Base-by-base conservation (phyloP, 148 eudicot genomes). In the Nyssa sinensis region DNA sequence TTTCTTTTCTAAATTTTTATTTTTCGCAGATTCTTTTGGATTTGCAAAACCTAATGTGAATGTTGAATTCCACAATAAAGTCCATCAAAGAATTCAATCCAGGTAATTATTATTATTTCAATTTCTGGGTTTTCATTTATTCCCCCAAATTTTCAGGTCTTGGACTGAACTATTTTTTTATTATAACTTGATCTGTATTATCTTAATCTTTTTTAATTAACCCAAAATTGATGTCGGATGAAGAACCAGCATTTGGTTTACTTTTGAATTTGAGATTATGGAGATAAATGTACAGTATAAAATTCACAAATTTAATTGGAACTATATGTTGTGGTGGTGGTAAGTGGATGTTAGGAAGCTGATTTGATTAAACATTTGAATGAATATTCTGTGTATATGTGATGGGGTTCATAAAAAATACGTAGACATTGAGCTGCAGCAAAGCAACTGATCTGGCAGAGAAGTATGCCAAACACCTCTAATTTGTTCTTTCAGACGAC, bases 11-110 rank as follows among this genome's bases (percentile, higher is more conserved):
- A 19, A 62, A 67, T 51, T 72, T 65, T 47, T 14, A 62, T 1
- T 14, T 55, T 32, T 63, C 61, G 66, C 86, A 93, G 98, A 73
- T 83, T n/a, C n/a, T n/a, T n/a, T n/a, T n/a, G n/a, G n/a, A n/a
- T 71, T 66, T 72, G 85, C 74, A 10, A 83, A 77, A 75, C 86
- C 92, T 84, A 89, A 87, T 75, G 74, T 81, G 75, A 87, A 85
- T 60, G 91, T 78, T 75, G 83, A 83, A 60, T 90, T 91, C 77
- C 85, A 77, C 62, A 84, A 83, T 4, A 81, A 81, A 78, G 91
- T 91, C 69, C 78, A 80, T 64, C 80, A 87, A 73, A 86, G 93
- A 71, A 84, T 87, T 24, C 75, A 87, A 13, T 81, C 83, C 70
- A 59, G 90, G 98, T 89, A 81, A 61, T 72, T 75, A 11, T 25